Base-by-base conservation (phyloP, 306 rosid genomes). In the Cercis canadensis region DNA sequence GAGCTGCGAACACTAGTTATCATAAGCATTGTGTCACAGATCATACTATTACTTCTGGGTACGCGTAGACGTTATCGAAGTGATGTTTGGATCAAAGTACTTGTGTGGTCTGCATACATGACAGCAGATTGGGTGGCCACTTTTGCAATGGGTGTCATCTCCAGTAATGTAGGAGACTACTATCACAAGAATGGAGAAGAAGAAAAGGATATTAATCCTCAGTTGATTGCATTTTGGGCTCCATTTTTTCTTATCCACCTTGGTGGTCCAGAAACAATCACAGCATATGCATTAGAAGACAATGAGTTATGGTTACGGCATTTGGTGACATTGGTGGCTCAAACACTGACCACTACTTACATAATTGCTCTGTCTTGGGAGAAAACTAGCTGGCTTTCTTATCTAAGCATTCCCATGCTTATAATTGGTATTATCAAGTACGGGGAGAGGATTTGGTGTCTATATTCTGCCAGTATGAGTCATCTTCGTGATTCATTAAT, bases 281-380 rank as follows among this genome's bases (percentile, higher is more conserved):
- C 70, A 5, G 64, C 78, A 2, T 57, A 73, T 19, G 45, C 78
- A n/a, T 31, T 52, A 2, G 78, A 73, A 29, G 78, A 73, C 37
- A 62, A 62, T 41, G 61, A 37, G 17, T 7, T 73, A 2, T 52
- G 78, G 70, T 7, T 6, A 6, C 62, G 78, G 32, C 66, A 34
- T 37, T 24, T 62, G 9, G 34, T 55, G 40, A 8, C 5, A 9
- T 29, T 57, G 43, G 0, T 73, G 10, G 17, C 16, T 0, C 70
- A 62, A 24, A 8, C 54, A 16, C 11, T 7, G 1, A 16, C 47
- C 6, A 18, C 33, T 0, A 0, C 41, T 0, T 73, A 53, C 8
- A 33, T 73, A 4, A 2, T 73, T 10, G 3, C 53, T 39, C n/a
- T 5, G 46, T 6, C 70, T 31, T 62, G 71, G 71, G 13, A 7